Evolutionary conservation across 441 rosid species (phyloP), one percentile per base, ranked within the genome.

Genomic region (Bocquillonia castaneifolia): DNA sequence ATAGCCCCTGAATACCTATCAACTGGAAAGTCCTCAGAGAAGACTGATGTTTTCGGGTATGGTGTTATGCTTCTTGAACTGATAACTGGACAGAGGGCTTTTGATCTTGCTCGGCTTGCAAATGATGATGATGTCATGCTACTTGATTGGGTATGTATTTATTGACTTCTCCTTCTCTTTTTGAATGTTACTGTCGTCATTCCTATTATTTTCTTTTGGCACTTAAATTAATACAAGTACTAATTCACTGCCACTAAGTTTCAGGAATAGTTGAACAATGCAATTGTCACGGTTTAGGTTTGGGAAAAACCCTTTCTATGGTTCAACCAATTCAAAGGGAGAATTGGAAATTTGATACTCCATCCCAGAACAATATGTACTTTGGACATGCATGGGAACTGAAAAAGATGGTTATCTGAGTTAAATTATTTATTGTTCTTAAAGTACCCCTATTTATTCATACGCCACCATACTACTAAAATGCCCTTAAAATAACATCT

Each of bases 1-100:
- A 87, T 89, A 12, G 91, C 91, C 0, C 96, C 87, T 0, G 93
- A 87, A 56, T 87, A 86, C 76, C 79, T 84, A 47, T 79, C 87
- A 42, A 83, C 88, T 0, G 87, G 93, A 57, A 80, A 83, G 76
- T 86, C 87, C 67, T 84, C 93, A 0, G 91, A 84, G 70, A 87
- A 87, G 63, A 87, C 87, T 0, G 88, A 87, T 71, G 92, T 89
- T 22, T 89, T 89, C 48, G 92, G 91, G 14, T 90, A 84, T n/a
- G 93, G 96, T 42, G 78, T 88, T 67, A 85, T 83, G 73, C 92
- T 88, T 81, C 84, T 86, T 70, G 92, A 90, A 71, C 88, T 88
- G 15, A 83, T 90, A 31, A 90, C 90, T 23, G 92, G 87, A 66
- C 91, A 78, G 64, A 86, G 88, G 31, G 92, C 88, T 45, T 84